These are phyloP conservation scores for Phyllachora maydis DNA, from an alignment of 2,329 filamentous ascomycete genomes.

Conservation along the genomic window DNA sequence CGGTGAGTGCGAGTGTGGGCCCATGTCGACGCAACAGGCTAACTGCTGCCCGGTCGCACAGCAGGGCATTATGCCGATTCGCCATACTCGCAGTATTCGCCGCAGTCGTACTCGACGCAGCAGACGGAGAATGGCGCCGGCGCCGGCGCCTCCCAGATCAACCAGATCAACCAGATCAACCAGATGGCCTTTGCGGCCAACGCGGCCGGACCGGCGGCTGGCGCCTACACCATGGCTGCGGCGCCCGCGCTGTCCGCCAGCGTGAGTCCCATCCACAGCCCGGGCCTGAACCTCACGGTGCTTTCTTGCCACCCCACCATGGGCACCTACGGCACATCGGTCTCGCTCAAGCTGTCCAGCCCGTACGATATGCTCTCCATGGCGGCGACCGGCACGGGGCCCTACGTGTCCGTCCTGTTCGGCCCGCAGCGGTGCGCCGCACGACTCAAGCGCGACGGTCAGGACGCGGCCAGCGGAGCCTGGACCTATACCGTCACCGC, in stretches of 20 bases:
- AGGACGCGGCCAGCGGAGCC: constrained; percentile 30
- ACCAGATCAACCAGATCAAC: too few species aligned
- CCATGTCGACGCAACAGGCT: constrained; percentile 3
- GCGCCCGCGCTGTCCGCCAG: constrained; percentile 35
- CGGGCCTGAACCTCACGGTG: too few species aligned
- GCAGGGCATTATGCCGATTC: constrained; percentile 15
- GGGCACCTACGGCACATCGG: constrained; percentile 47
- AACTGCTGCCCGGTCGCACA: constrained; percentile 6
- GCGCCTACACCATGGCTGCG: constrained; percentile 45
- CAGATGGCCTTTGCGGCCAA: constrained; percentile 37
- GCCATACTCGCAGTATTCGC: constrained; percentile 28
- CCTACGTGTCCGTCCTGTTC: constrained; percentile 49
- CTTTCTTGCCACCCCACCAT: constrained; percentile 48
- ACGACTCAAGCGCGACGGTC: constrained; percentile 38
- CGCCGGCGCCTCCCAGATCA: too few species aligned
- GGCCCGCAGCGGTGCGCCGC: constrained; percentile 56
- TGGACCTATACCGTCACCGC: constrained; percentile 54
- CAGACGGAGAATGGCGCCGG: constrained; percentile 26
- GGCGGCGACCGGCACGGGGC: constrained; percentile 27
- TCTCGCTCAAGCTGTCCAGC: constrained; percentile 55
- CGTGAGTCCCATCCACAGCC: too few species aligned
- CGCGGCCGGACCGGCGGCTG: constrained; percentile 38
- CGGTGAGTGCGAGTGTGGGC: constrained; percentile 35
- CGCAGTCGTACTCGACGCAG: constrained; percentile 23
- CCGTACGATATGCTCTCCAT: constrained; percentile 48